Percentiles rank a stretch among this genome's conserved stretches.
Evolutionary conservation across 202 grass and related monocot species (phyloP).

Genomic region (Elaeis oleifera): DNA sequence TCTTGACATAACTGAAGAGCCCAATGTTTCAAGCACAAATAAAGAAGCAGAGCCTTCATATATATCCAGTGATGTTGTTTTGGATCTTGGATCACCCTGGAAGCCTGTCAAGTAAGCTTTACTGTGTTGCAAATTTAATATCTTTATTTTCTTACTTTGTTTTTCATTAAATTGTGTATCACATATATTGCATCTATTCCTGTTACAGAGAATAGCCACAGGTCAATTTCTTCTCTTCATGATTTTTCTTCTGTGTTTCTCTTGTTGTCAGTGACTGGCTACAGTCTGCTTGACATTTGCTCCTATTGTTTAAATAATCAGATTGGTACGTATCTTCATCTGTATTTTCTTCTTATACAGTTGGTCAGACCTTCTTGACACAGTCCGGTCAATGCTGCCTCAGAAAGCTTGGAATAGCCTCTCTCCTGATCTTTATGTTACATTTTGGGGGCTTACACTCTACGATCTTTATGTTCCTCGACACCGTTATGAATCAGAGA

Average conservation of each 20-base stretch:
- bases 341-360: slow-evolving; percentile 19
- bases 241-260: too few relatives aligned
- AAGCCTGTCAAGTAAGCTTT: slow-evolving; percentile 51
- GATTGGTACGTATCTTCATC: too few relatives aligned
- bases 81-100: slow-evolving; percentile 55
- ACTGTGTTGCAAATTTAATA: not conserved
- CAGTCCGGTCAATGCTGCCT: slow-evolving; percentile 65
- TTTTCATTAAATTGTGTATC: too few relatives aligned
- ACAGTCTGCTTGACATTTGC: too few relatives aligned
- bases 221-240: too few relatives aligned
- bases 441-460: slow-evolving; percentile 95
- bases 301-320: too few relatives aligned
- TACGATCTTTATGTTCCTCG: slow-evolving; percentile 92
- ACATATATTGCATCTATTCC: too few relatives aligned
- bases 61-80: slow-evolving; percentile 56
- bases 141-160: not conserved
- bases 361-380: slow-evolving; percentile 82
- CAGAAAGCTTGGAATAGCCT: slow-evolving; percentile 86
- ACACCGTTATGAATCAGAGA: slow-evolving; percentile 89
- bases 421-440: slow-evolving; percentile 89
- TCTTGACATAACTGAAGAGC: slow-evolving; percentile 20
- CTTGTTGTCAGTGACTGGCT: too few relatives aligned
- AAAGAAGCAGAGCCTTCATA: slow-evolving; percentile 56
- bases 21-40: slow-evolving; percentile 27
- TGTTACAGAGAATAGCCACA: too few relatives aligned